Evolutionary conservation across 176 grass and related monocot species (phyloP).

Genomic region (Panicum miliaceum): DNA sequence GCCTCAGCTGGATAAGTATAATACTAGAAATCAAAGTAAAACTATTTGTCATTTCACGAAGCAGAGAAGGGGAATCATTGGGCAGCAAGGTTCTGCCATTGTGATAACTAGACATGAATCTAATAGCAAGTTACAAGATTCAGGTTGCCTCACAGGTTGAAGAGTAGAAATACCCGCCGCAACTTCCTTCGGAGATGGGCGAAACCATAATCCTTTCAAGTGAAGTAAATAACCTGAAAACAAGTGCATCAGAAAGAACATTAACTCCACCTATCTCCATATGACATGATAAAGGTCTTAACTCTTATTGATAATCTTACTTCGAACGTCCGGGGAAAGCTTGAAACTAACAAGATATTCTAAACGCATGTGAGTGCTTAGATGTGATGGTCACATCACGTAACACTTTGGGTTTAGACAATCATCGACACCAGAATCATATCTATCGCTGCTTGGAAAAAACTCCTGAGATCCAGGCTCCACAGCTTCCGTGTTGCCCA

Average conservation of each 20-base stretch:
- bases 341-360: conserved; percentile 78
- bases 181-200: conserved; percentile 43
- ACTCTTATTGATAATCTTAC: conserved; percentile 47
- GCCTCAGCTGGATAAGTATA: conserved; percentile 27
- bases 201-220: conserved; percentile 59
- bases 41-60: conserved; percentile 22
- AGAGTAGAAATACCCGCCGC: conserved; percentile 43
- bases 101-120: neutral
- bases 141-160: conserved; percentile 57
- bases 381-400: conserved; percentile 54
- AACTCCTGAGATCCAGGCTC: conserved; percentile 45
- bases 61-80: neutral
- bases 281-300: conserved; percentile 28
- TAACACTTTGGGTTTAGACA: conserved; percentile 56
- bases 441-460: conserved; percentile 49
- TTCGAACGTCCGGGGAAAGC: conserved; percentile 53
- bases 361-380: conserved; percentile 56
- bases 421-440: conserved; percentile 58
- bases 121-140: conserved; percentile 6
- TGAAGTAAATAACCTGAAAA: conserved; percentile 81
- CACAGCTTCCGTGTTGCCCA: conserved; percentile 64
- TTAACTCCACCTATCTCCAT: conserved; percentile 26
- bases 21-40: conserved; percentile 28
- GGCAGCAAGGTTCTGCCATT: neutral
- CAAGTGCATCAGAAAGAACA: conserved; percentile 41